phyloP scores from a whole-genome alignment of 2,329 filamentous ascomycete species.

The Stachybotrys elegans region DNA sequence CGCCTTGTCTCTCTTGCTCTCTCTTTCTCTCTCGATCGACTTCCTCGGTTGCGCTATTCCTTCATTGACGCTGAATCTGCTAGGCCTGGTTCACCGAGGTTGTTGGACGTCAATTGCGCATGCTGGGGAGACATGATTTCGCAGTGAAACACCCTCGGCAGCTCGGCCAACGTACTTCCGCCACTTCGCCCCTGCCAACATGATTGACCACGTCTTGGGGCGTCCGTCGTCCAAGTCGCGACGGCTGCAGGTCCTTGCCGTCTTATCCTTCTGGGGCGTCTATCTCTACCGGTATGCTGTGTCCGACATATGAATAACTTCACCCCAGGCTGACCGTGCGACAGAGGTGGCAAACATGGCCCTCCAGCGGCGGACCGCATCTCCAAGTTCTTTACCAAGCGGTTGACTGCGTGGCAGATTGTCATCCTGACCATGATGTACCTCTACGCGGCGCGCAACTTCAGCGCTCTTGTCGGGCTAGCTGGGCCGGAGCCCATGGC shows the following conservation, averaged over 20 bases:
- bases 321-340: constrained; percentile 10
- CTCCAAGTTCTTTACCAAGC: constrained; percentile 64
- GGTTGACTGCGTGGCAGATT: constrained; percentile 84
- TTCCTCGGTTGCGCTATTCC: too few species aligned
- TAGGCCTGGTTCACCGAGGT: too few species aligned
- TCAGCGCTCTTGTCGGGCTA: constrained; percentile 84
- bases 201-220: constrained; percentile 86
- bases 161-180: too few species aligned
- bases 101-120: too few species aligned
- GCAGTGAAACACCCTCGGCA: too few species aligned
- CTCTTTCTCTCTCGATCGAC: too few species aligned
- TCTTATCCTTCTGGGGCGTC: constrained; percentile 84
- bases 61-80: too few species aligned
- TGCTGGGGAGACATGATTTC: too few species aligned
- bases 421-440: constrained; percentile 83
- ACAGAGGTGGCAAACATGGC: constrained; percentile 79
- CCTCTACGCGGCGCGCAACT: constrained; percentile 87
- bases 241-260: constrained; percentile 86
- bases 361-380: constrained; percentile 69
- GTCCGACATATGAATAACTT: not conserved
- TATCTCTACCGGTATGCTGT: constrained; percentile 67
- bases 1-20: too few species aligned
- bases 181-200: constrained; percentile 24
- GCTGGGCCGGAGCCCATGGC: constrained; percentile 90
- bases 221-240: constrained; percentile 87